Evolutionary conservation across 139 green algal species (phyloP).

Genomic region (Desmodesmus armatus): DNA sequence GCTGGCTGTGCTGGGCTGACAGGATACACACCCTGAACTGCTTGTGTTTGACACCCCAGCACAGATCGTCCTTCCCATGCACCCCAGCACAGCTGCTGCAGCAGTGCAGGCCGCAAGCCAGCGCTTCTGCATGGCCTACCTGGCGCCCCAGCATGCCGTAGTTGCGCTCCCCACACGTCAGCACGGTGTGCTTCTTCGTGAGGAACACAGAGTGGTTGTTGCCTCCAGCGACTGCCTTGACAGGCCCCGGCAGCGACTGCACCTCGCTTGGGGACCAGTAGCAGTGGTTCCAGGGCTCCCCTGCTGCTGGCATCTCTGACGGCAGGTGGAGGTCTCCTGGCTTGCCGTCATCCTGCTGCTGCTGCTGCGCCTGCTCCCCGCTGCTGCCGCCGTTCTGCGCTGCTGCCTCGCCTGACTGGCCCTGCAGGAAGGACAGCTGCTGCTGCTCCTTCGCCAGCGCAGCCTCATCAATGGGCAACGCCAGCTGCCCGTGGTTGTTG

Average conservation of each 20-base stretch:
- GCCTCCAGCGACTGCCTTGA: constrained; percentile 62
- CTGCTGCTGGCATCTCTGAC: too few species aligned
- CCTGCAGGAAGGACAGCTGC: background rate
- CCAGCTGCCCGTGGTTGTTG: constrained; percentile 95
- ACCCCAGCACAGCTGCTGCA: too few species aligned
- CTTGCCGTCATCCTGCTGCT: background rate
- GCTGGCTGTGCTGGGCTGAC: too few species aligned
- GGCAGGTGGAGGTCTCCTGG: background rate
- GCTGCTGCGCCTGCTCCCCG: background rate
- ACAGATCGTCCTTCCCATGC: too few species aligned
- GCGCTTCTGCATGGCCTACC: constrained; percentile 41
- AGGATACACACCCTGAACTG: too few species aligned
- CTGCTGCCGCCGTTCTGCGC: too few species aligned
- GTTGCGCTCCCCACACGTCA: constrained; percentile 81
- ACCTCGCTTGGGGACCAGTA: constrained; percentile 60
- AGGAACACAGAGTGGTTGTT: constrained; percentile 90
- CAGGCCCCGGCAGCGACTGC: constrained; percentile 45
- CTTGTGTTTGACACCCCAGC: too few species aligned
- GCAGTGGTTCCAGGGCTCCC: constrained; percentile 35
- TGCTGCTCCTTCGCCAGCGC: background rate
- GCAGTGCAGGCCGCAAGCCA: too few species aligned
- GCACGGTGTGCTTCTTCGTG: constrained; percentile 65
- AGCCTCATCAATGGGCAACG: constrained; percentile 42
- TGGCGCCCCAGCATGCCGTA: constrained; percentile 86
- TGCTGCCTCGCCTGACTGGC: too few species aligned